Evolutionary conservation across 2,329 filamentous ascomycete genomes (phyloP), one percentile per base, ranked within the genome.

Genomic region (Beauveria bassiana): DNA sequence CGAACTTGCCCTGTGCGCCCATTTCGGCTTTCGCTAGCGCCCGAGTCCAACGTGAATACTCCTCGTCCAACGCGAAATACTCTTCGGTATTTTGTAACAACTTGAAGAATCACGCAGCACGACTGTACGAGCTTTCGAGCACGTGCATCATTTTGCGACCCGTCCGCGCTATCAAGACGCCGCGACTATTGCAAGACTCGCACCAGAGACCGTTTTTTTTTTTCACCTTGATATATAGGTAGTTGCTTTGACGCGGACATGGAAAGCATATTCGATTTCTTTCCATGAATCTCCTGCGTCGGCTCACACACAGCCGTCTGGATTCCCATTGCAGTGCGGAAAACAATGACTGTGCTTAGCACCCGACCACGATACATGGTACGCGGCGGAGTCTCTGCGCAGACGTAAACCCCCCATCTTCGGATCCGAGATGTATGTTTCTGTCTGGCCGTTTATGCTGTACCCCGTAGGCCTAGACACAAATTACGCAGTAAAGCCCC

Each of bases 401-500:
- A 34, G 12, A 34, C 1, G 10, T 12, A 70, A 71, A 31, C 28
- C 3, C 70, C 70, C 71, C 63, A 71, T 71, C 62, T 74, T 74
- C 40, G 68, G 69, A 26, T 69, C 69, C 2, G 67, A 68, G 70
- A 75, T 70, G 59, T 75, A 75, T 62, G 72, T 75, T 51, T 74
- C 74, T 24, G 72, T 72, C 61, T 77, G 77, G 1, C 76, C 75
- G 1, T 75, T 76, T 31, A 79, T 72, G 10, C 74, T 76, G 61
- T 72, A 75, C 1, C 73, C 73, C 73, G 43, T 72, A 77, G 2
- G 71, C 71, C 68, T 78, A 93, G 38, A 91, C 88, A 68, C 92
- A 93, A 62, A 72, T 67, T 10, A 31, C 28, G 28, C 26, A 73
- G 66, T 9, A 31, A 31, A 7, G 68, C 67, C 31, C 68, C 70